Percentiles rank a stretch among this genome's conserved stretches.
phyloP scores from a whole-genome alignment of 148 eudicot genomes.

The Euryodendron excelsum region DNA sequence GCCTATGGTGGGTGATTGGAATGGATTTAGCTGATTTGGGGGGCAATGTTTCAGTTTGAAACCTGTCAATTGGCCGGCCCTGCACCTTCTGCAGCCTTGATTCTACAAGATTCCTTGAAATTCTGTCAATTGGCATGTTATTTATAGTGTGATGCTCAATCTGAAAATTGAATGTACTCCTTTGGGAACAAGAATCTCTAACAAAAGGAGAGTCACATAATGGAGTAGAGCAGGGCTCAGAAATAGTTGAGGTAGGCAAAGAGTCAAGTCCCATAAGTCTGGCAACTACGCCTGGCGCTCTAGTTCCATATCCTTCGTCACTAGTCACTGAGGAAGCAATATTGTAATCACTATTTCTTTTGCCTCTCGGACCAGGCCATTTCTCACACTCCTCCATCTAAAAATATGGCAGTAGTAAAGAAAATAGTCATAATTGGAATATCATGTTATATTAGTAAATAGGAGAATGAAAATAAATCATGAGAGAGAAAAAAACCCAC shows the following conservation, averaged over 20 bases:
- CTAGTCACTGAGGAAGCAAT: conserved; percentile 41
- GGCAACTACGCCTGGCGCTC: conserved; percentile 93
- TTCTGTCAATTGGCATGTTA: conserved; percentile 42
- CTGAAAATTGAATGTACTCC: conserved; percentile 33
- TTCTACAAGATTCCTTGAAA: conserved; percentile 47
- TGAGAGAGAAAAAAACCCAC: conserved; percentile 42
- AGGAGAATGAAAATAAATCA: no score
- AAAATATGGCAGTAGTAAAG: conserved; percentile 21
- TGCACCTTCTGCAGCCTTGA: conserved; percentile 45
- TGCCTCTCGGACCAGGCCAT: conserved; percentile 37
- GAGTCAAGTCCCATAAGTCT: conserved; percentile 98
- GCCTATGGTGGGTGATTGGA: conserved; percentile 64
- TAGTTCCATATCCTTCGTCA: conserved; percentile 59
- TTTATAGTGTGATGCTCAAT: conserved; percentile 44
- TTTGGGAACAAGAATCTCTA: conserved; percentile 44
- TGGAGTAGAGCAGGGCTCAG: conserved; percentile 51
- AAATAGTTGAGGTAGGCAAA: conserved; percentile 56
- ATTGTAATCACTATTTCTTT: conserved; percentile 40
- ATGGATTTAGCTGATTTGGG: conserved; percentile 85
- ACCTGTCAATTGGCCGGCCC: conserved; percentile 70
- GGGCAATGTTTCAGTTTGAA: conserved; percentile 82
- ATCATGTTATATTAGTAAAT: neutral
- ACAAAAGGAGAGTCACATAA: conserved; percentile 47
- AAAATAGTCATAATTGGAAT: neutral
- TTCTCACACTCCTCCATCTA: conserved; percentile 49